Evolutionary conservation across 257 asterid species (phyloP), one percentile per base, ranked within the genome.

Genomic region (Salvia hispanica): DNA sequence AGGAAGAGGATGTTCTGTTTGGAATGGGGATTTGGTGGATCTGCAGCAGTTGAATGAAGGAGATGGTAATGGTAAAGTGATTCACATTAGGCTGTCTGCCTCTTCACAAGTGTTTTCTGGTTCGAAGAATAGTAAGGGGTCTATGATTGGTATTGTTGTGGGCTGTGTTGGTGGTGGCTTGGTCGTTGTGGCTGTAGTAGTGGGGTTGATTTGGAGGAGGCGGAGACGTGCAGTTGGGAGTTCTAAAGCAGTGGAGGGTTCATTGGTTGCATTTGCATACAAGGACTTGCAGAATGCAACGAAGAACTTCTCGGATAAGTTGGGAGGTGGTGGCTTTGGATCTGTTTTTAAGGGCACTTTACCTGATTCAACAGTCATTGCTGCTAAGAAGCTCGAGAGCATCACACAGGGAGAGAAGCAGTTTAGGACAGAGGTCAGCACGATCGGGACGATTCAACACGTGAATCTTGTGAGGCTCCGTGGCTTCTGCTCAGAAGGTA

Each of bases 291-390:
- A 74, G 45, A 72, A 28, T 9, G 79, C 79, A 16, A 82, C 87
- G n/a, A 82, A 77, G 59, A 80, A 75, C 55, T 80, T 78, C 75
- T 70, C 88, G 0, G 73, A 78, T 13, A 83, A 73, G 61, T 67
- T 83, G 56, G 88, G 88, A 53, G 80, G 79, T 25, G 88, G 88
- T 39, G 88, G 85, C 4, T 83, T 83, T 51, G 88, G 88, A 14
- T 78, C 83, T 2, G 88, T 83, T 55, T 83, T 71, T 60, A 78
- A 71, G 63, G 89, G 86, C 11, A 47, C 62, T 7, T 67, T 83
- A 16, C 74, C 82, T 1, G 82, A 78, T 59, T 69, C 81, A 3
- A 55, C 79, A 5, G 74, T n/a, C 43, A 55, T 80, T 11, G 86
- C 84, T 2, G 86, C 81, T 58, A 83, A 83, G 76, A 78, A 66